Evolutionary conservation across 176 grass and related monocot genomes (phyloP).

Genomic region (sorghum (Sorghum bicolor)): Sorghum_bicolor_NCBIv3 NC_012878.2:45002501-45003000

Average conservation of each 20-base stretch:
- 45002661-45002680: conserved; percentile 10
- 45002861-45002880: background rate
- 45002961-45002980: background rate
- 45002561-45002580: background rate
- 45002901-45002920: background rate
- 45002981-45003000: background rate
- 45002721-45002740: background rate
- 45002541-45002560: background rate
- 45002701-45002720: background rate
- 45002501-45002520: background rate
- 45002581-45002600: background rate
- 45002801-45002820: too few species aligned
- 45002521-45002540: background rate
- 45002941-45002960: background rate
- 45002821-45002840: background rate
- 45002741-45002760: background rate
- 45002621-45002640: background rate
- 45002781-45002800: too few species aligned
- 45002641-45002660: background rate
- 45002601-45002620: background rate
- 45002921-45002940: background rate
- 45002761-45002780: background rate
- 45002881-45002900: background rate
- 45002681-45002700: background rate
- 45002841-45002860: background rate